Conservation (phyloP, 768 basidiomycete species). For the Calocybe cyanea region DNA sequence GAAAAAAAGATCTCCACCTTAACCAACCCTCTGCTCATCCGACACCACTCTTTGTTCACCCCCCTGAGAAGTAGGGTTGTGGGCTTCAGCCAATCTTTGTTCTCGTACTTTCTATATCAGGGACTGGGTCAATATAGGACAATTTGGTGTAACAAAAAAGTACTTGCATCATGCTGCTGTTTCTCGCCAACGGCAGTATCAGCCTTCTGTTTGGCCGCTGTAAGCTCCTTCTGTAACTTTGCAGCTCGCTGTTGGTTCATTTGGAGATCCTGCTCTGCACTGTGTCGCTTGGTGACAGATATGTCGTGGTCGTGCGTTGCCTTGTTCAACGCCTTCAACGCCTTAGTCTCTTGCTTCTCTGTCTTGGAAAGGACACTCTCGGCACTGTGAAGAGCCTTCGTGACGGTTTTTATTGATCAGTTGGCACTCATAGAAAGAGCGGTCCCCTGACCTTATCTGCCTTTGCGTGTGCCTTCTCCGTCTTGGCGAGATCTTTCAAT, state of each 20-base stretch:
- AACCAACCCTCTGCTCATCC: too few species aligned
- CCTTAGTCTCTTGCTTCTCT: slow-evolving; percentile 46
- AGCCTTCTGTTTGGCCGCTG: not conserved
- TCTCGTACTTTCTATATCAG: slow-evolving; percentile 1
- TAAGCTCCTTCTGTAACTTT: slow-evolving; percentile 6
- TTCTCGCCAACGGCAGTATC: slow-evolving; percentile 5
- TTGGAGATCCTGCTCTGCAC: slow-evolving; percentile 34
- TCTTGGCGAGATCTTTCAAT: slow-evolving; percentile 12
- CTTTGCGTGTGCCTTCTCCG: slow-evolving; percentile 11
- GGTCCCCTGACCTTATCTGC: slow-evolving; percentile 3
- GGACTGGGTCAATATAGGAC: too few species aligned
- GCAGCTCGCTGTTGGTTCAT: slow-evolving; percentile 9
- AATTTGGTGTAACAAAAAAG: too few species aligned
- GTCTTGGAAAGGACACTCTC: slow-evolving; percentile 30
- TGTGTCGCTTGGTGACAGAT: slow-evolving; percentile 37
- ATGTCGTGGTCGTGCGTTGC: slow-evolving; percentile 50
- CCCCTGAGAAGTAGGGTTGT: too few species aligned
- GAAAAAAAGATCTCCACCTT: too few species aligned
- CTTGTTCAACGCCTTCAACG: slow-evolving; percentile 47
- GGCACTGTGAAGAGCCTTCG: slow-evolving; percentile 12
- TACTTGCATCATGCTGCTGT: slow-evolving; percentile 4
- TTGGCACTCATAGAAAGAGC: not conserved
- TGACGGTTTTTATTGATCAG: not conserved
- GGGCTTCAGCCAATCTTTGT: not conserved
- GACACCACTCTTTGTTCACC: too few species aligned